Percentiles rank a stretch among this genome's conserved stretches.
Evolutionary conservation across 139 green algal genomes (phyloP).

Genomic region (Tetradesmus lagerheimii): DNA sequence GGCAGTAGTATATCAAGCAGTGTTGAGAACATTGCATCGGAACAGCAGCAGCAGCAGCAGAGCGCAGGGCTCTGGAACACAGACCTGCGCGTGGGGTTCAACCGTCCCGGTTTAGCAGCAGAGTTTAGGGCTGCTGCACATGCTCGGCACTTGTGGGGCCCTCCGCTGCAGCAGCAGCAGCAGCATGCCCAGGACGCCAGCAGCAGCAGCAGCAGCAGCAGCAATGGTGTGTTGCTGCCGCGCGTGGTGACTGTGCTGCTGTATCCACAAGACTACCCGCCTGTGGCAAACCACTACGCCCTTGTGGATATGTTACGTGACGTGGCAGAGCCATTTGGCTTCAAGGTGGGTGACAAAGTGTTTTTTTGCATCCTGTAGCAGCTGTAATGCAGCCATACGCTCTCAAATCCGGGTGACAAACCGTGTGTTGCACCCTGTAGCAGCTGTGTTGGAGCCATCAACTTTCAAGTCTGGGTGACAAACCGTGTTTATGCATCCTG

Average conservation of each 20-base stretch:
- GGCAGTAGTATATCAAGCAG: constrained; percentile 5
- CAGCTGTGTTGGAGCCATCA: too few species aligned
- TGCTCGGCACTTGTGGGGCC: constrained; percentile 36
- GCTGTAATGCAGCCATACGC: too few species aligned
- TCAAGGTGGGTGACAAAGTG: constrained; percentile 50
- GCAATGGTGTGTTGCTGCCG: neutral
- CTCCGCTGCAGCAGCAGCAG: neutral
- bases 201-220: constrained; percentile 21
- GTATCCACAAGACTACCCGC: constrained; percentile 45
- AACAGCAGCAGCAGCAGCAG: constrained; percentile 4
- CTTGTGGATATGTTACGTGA: constrained; percentile 65
- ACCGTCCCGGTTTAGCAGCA: neutral
- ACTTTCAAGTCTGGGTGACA: too few species aligned
- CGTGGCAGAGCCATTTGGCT: constrained; percentile 57
- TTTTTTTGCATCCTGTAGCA: neutral
- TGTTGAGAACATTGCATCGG: neutral
- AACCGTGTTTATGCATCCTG: too few species aligned
- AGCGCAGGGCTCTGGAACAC: neutral
- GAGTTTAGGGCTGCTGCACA: constrained; percentile 2
- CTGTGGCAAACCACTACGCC: constrained; percentile 49
- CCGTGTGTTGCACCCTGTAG: too few species aligned
- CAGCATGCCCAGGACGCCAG: neutral
- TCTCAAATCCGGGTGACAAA: too few species aligned
- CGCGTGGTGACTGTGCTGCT: constrained; percentile 43
- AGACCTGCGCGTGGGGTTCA: constrained; percentile 10